A percentile compares a stretch with the other conserved stretches of the same genome.
phyloP scores from a whole-genome alignment of 2,329 filamentous ascomycete species.

The Stagonosporopsis vannaccii region DNA sequence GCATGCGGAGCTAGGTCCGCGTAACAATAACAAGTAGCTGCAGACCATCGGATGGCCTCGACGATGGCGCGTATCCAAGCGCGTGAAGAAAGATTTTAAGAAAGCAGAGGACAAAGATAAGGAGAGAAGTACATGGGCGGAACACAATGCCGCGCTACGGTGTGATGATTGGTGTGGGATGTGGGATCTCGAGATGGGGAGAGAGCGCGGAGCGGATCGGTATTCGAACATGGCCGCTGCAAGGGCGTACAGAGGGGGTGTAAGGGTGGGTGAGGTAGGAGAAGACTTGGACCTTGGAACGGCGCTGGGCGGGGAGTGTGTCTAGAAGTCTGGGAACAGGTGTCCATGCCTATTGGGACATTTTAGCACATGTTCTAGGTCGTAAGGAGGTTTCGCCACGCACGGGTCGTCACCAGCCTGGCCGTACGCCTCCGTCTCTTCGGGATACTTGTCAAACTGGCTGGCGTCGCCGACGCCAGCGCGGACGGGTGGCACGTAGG shows the following conservation, averaged over 20 bases:
- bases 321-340: conserved; percentile 45
- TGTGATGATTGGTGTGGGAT: neutral
- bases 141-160: conserved; percentile 14
- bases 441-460: conserved; percentile 97
- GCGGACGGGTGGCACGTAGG: conserved; percentile 94
- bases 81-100: neutral
- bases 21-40: neutral
- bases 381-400: conserved; percentile 56
- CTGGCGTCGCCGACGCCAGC: conserved; percentile 94
- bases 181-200: neutral
- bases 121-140: conserved; percentile 21
- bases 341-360: conserved; percentile 45
- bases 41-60: conserved; percentile 7
- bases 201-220: too few species aligned
- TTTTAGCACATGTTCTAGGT: conserved; percentile 38
- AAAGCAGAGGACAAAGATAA: conserved; percentile 15
- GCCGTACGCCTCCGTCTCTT: conserved; percentile 94
- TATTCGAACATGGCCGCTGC: neutral
- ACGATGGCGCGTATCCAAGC: conserved; percentile 18
- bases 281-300: neutral
- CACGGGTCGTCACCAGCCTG: conserved; percentile 81
- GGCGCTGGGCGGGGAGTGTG: conserved; percentile 3
- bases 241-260: neutral
- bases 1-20: neutral
- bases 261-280: neutral